Conservation (phyloP, 139 green algal species). For the Desmodesmus armatus region DNA sequence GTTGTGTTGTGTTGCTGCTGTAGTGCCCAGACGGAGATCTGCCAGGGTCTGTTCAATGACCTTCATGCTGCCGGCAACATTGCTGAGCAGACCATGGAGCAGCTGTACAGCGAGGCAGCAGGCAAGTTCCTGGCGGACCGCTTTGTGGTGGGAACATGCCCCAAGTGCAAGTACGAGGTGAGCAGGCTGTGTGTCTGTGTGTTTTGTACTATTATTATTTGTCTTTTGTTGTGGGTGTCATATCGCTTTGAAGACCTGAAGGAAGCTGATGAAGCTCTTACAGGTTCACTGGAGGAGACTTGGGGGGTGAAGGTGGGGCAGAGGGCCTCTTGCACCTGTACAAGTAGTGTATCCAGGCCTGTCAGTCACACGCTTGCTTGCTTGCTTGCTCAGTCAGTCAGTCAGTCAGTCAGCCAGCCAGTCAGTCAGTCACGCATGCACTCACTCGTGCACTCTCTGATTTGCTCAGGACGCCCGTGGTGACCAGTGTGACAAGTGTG, state of each 20-base stretch:
- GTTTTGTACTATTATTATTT: background rate
- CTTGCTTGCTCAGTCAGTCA: too few relatives aligned
- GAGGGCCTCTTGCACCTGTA: too few relatives aligned
- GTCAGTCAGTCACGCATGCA: too few relatives aligned
- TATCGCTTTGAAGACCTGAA: too few relatives aligned
- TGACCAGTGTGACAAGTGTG: constrained; percentile 94
- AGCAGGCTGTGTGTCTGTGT: background rate
- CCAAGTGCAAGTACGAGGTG: constrained; percentile 92
- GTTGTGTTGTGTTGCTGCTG: background rate
- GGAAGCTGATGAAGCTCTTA: too few relatives aligned
- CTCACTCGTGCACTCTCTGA: background rate
- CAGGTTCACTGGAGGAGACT: too few relatives aligned
- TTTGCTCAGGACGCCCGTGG: constrained; percentile 61
- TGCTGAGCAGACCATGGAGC: constrained; percentile 76
- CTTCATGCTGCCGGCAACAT: constrained; percentile 40
- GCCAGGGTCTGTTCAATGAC: constrained; percentile 36
- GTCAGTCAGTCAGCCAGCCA: too few relatives aligned
- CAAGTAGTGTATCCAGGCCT: too few relatives aligned
- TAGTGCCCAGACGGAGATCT: constrained; percentile 44
- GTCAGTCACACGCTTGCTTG: too few relatives aligned
- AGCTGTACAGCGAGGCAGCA: constrained; percentile 88
- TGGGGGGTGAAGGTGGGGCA: too few relatives aligned
- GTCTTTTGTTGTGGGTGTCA: background rate
- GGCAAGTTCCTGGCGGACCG: constrained; percentile 97
- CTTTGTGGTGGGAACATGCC: constrained; percentile 95